Evolutionary conservation across 2,329 filamentous ascomycete genomes (phyloP), one percentile per base, ranked within the genome.

Genomic region (Alternaria triticimaculans): DNA sequence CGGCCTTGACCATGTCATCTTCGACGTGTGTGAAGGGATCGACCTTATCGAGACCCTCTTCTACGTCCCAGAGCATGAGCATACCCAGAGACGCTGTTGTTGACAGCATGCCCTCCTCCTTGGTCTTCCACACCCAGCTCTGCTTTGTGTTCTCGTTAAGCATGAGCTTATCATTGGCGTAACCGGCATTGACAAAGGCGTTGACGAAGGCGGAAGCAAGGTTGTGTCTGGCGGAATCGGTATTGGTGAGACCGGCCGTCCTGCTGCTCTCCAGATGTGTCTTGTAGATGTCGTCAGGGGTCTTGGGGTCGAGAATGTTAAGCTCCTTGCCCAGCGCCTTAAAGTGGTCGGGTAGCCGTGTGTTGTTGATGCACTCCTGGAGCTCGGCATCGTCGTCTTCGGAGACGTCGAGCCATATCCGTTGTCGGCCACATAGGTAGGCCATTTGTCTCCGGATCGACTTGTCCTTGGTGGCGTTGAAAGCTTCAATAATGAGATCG

Each of bases 41-140:
- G 72, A 98, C 94, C 82, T 94, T 95, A 79, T 97, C 93, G 58
- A 99, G 84, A 59, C 95, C 96, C 70, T 88, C 90, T 76, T 98
- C 95, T 21, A 97, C 90, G 76, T 99, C 95, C 92, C 96, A 97
- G 75, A 97, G 88, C 78, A 97, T 85, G 18, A 99, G 86, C 74
- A 96, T 95, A 76, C 96, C 96, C 71, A 97, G 83, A 0, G 96
- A 98, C 5, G 96, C 96, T 43, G 96, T 92, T 0, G 95, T 97
- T 2, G 96, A 98, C 82, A 97, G 87, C 94, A 97, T 97, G 68
- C 96, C 96, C 75, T 97, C 94, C 45, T 96, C 94, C 82, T 99
- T 99, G 20, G 96, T 98, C 85, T 98, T 99, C 93, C 94, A 99
- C 5, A 99, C 93, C 95, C 96, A 99, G 67, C 91, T 92, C 73